Evolutionary conservation across 148 eudicot genomes (phyloP), one percentile per base, ranked within the genome.

Genomic region (Spergularia marina): DNA sequence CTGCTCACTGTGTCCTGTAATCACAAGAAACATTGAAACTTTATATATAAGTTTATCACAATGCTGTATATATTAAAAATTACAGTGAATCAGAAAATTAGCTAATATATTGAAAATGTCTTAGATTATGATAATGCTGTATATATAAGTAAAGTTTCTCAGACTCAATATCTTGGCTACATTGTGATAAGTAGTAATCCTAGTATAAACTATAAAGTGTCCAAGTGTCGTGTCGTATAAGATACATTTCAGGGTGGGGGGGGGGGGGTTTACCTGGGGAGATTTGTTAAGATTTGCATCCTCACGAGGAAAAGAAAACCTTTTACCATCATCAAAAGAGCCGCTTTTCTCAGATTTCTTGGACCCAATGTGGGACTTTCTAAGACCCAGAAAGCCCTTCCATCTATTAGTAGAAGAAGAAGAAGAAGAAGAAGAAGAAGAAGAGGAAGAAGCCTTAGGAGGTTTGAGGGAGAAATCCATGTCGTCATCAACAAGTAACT

Each of bases 371-470:
- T 93, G 91, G 39, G 89, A 80, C 73, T 94, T 94, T 66, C 85
- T 86, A 18, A 94, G 86, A 23, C 98, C 97, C 80, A 89, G 68
- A 79, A 94, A 76, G 18, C 91, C 97, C 79, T 88, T 91, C 94
- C 94, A 91, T 70, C 88, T 79, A 7, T 82, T 81, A 16, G 88
- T 21, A 65, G 80, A 70, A 71, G 74, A 68, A 58, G 73, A 77
- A 16, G 78, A 76, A 15, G 73, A 64, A 57, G 79, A 67, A 12
- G 88, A 40, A 65, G 80, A 70, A 71, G 74, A 68, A 58, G 73
- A 77, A 16, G 78, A 76, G 14, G 73, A 64, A 57, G 79, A 67
- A 12, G 83, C 81, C 75, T 84, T 91, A 2, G 94, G 94, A 39
- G 94, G 91, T 82, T 90, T 81, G 7, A 74, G 71, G 3, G 87